phyloP scores from a whole-genome alignment of 1,284 basidiomycete genomes.

The Ganoderma boninense region DNA sequence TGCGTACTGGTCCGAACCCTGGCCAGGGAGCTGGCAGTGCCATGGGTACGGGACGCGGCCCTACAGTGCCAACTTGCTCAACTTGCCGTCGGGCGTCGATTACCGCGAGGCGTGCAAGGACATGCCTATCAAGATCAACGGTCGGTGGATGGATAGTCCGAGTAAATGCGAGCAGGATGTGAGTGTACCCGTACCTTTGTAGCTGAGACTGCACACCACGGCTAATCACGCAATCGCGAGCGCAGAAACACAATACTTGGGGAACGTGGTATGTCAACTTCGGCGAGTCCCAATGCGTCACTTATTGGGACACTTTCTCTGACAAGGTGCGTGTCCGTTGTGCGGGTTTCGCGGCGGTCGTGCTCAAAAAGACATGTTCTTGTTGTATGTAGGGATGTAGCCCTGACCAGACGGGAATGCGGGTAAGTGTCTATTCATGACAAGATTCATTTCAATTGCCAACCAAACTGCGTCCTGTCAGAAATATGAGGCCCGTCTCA shows the following conservation, averaged over 20 bases:
- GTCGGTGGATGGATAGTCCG: slow-evolving; percentile 16
- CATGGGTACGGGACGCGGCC: slow-evolving; percentile 24
- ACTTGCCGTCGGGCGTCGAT: slow-evolving; percentile 20
- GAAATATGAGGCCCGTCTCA: slow-evolving; percentile 20
- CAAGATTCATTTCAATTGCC: not conserved
- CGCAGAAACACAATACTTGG: slow-evolving; percentile 18
- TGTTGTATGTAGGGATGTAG: slow-evolving; percentile 22
- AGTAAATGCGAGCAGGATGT: slow-evolving; percentile 24
- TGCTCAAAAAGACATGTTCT: not conserved
- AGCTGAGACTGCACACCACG: not conserved
- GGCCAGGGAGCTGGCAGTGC: slow-evolving; percentile 17
- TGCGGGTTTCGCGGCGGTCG: not conserved
- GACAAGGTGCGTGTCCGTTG: slow-evolving; percentile 24
- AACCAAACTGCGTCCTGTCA: not conserved
- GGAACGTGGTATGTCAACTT: slow-evolving; percentile 34
- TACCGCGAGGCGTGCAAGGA: slow-evolving; percentile 27
- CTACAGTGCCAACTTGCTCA: slow-evolving; percentile 23
- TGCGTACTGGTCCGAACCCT: slow-evolving; percentile 27
- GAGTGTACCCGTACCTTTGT: not conserved
- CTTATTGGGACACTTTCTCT: slow-evolving; percentile 26
- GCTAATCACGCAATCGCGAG: not conserved
- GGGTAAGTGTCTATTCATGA: not conserved
- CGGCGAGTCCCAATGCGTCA: slow-evolving; percentile 33
- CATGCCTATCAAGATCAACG: slow-evolving; percentile 27
- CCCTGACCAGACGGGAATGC: slow-evolving; percentile 11